Evolutionary conservation across 1,139 yeast genomes (phyloP).

Genomic region (Diutina scorzettiae): DNA sequence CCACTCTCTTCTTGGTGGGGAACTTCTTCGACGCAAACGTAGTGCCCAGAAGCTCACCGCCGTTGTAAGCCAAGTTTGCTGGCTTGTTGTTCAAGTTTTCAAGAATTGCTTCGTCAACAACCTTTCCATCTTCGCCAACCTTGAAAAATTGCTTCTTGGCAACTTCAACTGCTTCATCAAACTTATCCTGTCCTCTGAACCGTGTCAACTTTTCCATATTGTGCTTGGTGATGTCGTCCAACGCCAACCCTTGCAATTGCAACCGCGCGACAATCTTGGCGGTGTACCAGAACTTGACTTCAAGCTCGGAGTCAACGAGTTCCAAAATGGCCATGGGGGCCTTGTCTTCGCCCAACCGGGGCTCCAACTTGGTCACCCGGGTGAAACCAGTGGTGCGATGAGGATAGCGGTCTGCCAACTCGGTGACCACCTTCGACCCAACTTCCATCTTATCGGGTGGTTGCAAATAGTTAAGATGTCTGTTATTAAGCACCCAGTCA

Average conservation of each 20-base stretch:
- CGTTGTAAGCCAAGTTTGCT: constrained; percentile 2
- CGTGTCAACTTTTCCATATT: constrained; percentile 43
- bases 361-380: constrained; percentile 72
- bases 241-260: constrained; percentile 49
- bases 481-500: constrained; percentile 8
- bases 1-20: constrained; percentile 13
- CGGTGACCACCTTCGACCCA: constrained; percentile 51
- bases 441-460: constrained; percentile 28
- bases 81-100: constrained; percentile 25
- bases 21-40: constrained; percentile 26
- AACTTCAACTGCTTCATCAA: constrained; percentile 51
- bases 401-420: constrained; percentile 51
- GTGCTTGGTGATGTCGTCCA: constrained; percentile 47
- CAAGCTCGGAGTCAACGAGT: constrained; percentile 65
- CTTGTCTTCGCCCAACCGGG: constrained; percentile 73
- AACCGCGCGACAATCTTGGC: constrained; percentile 77
- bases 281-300: constrained; percentile 63
- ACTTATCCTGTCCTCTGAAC: constrained; percentile 41
- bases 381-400: constrained; percentile 74
- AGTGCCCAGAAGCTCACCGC: constrained; percentile 10
- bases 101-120: not conserved
- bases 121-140: constrained; percentile 7
- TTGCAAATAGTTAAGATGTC: constrained; percentile 25
- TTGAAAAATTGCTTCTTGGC: constrained; percentile 32
- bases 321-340: constrained; percentile 89